Conservation (phyloP, 108 stramenopile genomes). For the Fragilaria radians region DNA sequence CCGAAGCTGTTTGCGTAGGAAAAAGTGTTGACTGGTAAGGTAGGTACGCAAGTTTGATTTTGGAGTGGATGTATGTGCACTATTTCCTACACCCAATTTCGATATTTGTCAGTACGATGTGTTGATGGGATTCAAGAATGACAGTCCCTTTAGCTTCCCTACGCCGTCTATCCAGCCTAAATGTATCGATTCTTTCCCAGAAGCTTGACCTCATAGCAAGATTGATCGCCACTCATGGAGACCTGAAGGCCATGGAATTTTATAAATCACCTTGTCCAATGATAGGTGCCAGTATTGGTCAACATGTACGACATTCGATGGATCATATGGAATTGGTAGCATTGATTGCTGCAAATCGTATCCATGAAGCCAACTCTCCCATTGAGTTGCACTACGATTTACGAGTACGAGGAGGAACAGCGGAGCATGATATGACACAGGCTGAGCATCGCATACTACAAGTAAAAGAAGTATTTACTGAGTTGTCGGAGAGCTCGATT, state of each 20-base stretch:
- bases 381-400: constrained; percentile 61
- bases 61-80: too few species aligned
- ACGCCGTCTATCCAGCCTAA: constrained; percentile 24
- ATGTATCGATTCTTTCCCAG: constrained; percentile 61
- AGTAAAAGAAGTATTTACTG: constrained; percentile 27
- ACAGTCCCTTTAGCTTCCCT: constrained; percentile 1
- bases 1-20: too few species aligned
- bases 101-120: too few species aligned
- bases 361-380: not conserved
- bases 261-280: constrained; percentile 56
- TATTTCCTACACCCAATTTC: too few species aligned
- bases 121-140: too few species aligned
- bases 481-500: not conserved
- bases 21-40: too few species aligned
- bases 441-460: constrained; percentile 50
- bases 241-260: constrained; percentile 25
- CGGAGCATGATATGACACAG: constrained; percentile 56
- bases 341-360: constrained; percentile 15
- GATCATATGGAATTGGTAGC: constrained; percentile 77
- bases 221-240: constrained; percentile 40
- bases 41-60: too few species aligned
- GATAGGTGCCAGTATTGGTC: constrained; percentile 75
- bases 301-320: constrained; percentile 89
- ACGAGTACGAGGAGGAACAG: constrained; percentile 59
- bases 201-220: constrained; percentile 59